Conservation (phyloP, 228 moss, liverwort and hornwort species). For the Sphagnum magellanicum region DNA sequence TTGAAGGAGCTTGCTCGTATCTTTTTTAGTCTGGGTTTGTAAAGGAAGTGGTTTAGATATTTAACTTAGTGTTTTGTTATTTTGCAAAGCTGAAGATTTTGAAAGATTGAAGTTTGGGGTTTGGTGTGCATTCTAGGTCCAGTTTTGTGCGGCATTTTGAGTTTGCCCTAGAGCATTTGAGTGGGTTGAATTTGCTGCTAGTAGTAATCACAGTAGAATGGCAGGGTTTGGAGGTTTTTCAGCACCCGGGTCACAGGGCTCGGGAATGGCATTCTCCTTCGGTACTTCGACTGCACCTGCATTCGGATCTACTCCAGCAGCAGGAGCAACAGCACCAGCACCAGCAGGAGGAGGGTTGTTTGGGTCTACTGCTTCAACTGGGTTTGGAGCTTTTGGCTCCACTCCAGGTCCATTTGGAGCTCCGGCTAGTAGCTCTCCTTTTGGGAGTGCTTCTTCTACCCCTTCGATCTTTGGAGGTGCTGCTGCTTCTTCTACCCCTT, state of each 20-base stretch:
- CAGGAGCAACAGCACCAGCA: background rate
- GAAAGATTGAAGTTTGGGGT: too few relatives aligned
- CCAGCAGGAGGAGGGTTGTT: conserved; percentile 9
- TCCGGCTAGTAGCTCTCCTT: conserved; percentile 8
- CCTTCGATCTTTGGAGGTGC: conserved; percentile 20
- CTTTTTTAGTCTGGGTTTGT: too few relatives aligned
- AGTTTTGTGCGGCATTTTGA: too few relatives aligned
- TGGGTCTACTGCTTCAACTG: conserved; percentile 20
- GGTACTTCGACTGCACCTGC: conserved; percentile 21
- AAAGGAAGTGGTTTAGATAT: too few relatives aligned
- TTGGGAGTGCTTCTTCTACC: conserved; percentile 16
- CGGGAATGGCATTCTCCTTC: conserved; percentile 31
- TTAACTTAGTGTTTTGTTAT: too few relatives aligned
- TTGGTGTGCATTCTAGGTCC: too few relatives aligned
- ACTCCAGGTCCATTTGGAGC: background rate
- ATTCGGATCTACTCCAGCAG: conserved; percentile 3
- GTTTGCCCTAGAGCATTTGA: too few relatives aligned
- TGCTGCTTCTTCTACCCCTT: conserved; percentile 9
- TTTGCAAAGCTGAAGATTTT: too few relatives aligned
- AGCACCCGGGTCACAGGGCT: conserved; percentile 14
- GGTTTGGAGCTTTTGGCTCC: conserved; percentile 15
- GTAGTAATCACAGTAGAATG: conserved; percentile 11
- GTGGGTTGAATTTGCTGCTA: too few relatives aligned
- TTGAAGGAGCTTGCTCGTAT: too few relatives aligned
- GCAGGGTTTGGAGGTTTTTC: conserved; percentile 33